Evolutionary conservation across 176 grass and related monocot genomes (phyloP), one percentile per base, ranked within the genome.

Genomic region (Pharus latifolius): DNA sequence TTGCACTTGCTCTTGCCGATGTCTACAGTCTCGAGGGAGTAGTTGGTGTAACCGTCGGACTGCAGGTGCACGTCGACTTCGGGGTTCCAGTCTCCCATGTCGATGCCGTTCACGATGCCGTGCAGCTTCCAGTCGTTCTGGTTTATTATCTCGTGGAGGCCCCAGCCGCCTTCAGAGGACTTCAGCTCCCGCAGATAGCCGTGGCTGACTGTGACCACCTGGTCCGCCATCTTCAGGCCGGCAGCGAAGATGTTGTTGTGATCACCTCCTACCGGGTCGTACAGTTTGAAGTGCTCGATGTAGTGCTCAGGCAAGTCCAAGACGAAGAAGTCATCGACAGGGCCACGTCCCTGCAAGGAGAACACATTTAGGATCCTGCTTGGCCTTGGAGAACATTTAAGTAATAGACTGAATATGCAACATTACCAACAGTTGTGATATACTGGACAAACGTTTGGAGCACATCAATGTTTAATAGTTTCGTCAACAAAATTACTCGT

Each of bases 101-200:
- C 87, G 12, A 99, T 94, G 34, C 95, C 95, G 58, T 99, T 99
- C 22, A 99, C 90, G 41, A 99, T 91, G 62, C 90, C 90, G 37
- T 88, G 67, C 38, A 99, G 72, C 60, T 86, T 99, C 95, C 95
- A 99, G 54, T 84, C 57, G 37, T 72, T 86, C 47, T 94, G 70
- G 72, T 83, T 91, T 59, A 99, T 94, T 47, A 94, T 88, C 13
- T 88, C 72, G 22, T 91, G 81, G 15, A 99, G 90, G 1, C 95
- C 95, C 95, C 95, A 94, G 7, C 87, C 82, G 0, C 95, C 95
- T 50, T 94, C 87, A 10, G 54, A 69, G 7, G 95, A 94, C 73
- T 94, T 99, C 28, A 99, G 40, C 87, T 99, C 95, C 90, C 82
- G 79, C 22, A 91, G 18, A 60, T 94, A 99, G 10, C 87, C 95